phyloP scores from a whole-genome alignment of 208 protist genomes.

The Blechomonas ayalai region DNA sequence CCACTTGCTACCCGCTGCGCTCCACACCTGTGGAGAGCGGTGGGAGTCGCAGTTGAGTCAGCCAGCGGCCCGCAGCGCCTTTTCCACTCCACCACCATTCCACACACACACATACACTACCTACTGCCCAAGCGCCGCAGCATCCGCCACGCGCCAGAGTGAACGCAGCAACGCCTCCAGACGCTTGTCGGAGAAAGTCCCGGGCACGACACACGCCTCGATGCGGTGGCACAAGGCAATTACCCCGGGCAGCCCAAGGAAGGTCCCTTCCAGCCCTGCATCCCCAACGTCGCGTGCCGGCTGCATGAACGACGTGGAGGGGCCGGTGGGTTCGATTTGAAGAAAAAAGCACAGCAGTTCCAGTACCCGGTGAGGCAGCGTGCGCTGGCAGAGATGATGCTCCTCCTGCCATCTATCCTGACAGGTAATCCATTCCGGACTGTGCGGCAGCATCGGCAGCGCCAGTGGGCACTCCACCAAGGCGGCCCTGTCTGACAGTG shows the following conservation, averaged over 20 bases:
- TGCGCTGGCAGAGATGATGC: slow-evolving; percentile 25
- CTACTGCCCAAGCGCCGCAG: slow-evolving; percentile 16
- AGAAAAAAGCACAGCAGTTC: slow-evolving; percentile 54
- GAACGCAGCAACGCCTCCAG: slow-evolving; percentile 25
- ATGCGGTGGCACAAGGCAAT: slow-evolving; percentile 50
- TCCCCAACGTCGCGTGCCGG: slow-evolving; percentile 3
- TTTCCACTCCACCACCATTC: no score
- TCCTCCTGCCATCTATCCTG: background rate
- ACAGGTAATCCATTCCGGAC: slow-evolving; percentile 6
- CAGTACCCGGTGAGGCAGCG: slow-evolving; percentile 39
- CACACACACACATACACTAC: slow-evolving; percentile 1
- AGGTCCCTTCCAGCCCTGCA: slow-evolving; percentile 17
- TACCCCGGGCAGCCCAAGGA: slow-evolving; percentile 58
- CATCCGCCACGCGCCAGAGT: slow-evolving; percentile 46
- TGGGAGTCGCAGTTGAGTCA: no score
- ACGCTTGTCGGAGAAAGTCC: slow-evolving; percentile 26
- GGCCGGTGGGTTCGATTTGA: slow-evolving; percentile 7
- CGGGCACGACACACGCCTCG: slow-evolving; percentile 40
- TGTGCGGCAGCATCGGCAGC: slow-evolving; percentile 7
- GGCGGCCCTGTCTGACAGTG: slow-evolving; percentile 20
- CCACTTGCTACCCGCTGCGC: no score
- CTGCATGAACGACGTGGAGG: background rate
- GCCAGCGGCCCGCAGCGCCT: no score
- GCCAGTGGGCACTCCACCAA: slow-evolving; percentile 8
- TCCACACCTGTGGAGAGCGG: no score